Conservation (phyloP, 495 filamentous ascomycete species). For the Parachaetomium inaequale region DNA sequence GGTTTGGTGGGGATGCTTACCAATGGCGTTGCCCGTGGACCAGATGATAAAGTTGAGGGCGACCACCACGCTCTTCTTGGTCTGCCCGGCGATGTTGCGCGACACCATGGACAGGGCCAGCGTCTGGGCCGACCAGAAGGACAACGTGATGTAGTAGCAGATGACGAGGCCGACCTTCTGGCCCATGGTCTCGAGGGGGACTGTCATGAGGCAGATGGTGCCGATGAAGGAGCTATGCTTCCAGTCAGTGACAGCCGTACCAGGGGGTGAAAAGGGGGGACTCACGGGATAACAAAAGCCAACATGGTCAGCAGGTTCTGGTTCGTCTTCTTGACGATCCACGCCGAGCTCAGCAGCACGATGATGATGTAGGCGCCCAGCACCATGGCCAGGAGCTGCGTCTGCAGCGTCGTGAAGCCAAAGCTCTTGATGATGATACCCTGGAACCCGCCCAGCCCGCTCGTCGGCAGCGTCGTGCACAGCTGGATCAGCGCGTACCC, state of each 20-base stretch:
- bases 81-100: slow-evolving; percentile 54
- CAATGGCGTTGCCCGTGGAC: slow-evolving; percentile 50
- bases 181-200: slow-evolving; percentile 42
- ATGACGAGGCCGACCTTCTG: slow-evolving; percentile 52
- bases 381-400: slow-evolving; percentile 63
- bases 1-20: background rate
- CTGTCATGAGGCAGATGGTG: slow-evolving; percentile 54
- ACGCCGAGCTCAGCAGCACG: slow-evolving; percentile 59
- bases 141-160: slow-evolving; percentile 54
- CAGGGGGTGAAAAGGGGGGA: background rate
- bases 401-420: slow-evolving; percentile 49
- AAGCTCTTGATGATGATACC: slow-evolving; percentile 57
- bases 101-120: slow-evolving; percentile 51
- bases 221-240: slow-evolving; percentile 48
- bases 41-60: slow-evolving; percentile 51
- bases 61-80: slow-evolving; percentile 50
- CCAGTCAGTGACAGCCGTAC: background rate
- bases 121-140: slow-evolving; percentile 56
- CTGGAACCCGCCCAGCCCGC: slow-evolving; percentile 63
- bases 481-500: slow-evolving; percentile 55
- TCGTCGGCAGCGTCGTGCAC: slow-evolving; percentile 64
- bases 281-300: slow-evolving; percentile 61
- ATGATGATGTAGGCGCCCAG: slow-evolving; percentile 68
- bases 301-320: slow-evolving; percentile 66
- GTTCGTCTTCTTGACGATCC: slow-evolving; percentile 58